phyloP scores from a whole-genome alignment of 441 rosid genomes.

The Metrosideros polymorpha region DNA sequence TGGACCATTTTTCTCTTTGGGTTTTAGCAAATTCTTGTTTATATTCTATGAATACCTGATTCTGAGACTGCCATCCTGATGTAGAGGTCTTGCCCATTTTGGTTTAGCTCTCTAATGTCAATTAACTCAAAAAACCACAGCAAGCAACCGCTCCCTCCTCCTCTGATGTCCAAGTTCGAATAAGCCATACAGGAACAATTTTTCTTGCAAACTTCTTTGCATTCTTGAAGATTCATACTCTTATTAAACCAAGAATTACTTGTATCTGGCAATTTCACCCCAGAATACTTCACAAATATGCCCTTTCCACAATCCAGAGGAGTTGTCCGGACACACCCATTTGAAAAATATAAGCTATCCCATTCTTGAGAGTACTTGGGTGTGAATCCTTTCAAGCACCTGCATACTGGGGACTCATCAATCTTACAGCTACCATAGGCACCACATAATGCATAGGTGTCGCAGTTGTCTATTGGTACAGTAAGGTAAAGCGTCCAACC shows the following conservation, averaged over 20 bases:
- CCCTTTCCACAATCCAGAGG: constrained; percentile 7
- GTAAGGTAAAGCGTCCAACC: neutral
- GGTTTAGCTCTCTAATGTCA: constrained; percentile 3
- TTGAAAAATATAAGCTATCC: neutral
- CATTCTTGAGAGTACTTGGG: constrained; percentile 4
- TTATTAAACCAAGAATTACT: neutral
- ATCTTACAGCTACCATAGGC: constrained; percentile 3
- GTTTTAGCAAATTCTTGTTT: neutral
- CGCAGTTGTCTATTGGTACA: constrained; percentile 3
- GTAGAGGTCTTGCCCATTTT: neutral
- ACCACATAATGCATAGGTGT: constrained; percentile 11
- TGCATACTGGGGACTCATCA: constrained; percentile 4
- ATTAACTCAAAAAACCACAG: constrained; percentile 16
- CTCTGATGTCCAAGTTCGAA: neutral
- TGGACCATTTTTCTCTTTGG: neutral
- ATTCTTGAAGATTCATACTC: constrained; percentile 9
- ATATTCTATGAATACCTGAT: neutral
- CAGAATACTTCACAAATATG: neutral
- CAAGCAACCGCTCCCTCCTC: constrained; percentile 23
- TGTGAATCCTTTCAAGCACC: constrained; percentile 17
- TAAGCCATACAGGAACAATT: neutral
- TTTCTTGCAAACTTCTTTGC: neutral
- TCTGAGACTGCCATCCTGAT: neutral
- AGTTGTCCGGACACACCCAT: constrained; percentile 14
- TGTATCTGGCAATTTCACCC: constrained; percentile 16